Evolutionary conservation across 768 basidiomycete genomes (phyloP).

Genomic region (Candolleomyces efflorescens): DNA sequence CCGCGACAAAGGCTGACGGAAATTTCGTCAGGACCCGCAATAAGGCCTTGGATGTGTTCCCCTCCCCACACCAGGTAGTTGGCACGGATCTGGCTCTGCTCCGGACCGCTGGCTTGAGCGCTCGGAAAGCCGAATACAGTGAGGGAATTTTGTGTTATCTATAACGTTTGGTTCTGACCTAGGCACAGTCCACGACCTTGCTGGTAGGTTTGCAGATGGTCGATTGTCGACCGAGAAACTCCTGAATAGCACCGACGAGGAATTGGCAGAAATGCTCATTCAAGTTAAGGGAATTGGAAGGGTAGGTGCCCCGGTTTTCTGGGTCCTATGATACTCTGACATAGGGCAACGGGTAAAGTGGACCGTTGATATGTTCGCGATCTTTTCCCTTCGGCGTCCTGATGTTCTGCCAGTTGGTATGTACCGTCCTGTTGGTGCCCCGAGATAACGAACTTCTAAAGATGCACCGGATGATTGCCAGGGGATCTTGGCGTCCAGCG

Average conservation of each 20-base stretch:
- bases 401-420: constrained; percentile 59
- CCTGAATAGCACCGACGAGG: constrained; percentile 67
- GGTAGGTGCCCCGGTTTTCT: constrained; percentile 33
- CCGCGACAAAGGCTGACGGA: constrained; percentile 10
- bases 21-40: constrained; percentile 6
- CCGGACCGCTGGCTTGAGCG: constrained; percentile 72
- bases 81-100: constrained; percentile 54
- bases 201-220: constrained; percentile 76
- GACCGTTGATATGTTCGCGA: constrained; percentile 94
- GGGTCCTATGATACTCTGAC: constrained; percentile 1
- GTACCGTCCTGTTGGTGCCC: constrained; percentile 1
- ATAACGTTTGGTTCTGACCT: neutral
- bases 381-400: constrained; percentile 81
- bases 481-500: constrained; percentile 85
- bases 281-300: constrained; percentile 77
- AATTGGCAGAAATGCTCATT: constrained; percentile 69
- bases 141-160: constrained; percentile 15
- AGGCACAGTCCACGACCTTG: constrained; percentile 67
- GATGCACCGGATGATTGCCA: constrained; percentile 18
- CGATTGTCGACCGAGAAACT: constrained; percentile 72
- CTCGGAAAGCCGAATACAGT: constrained; percentile 91
- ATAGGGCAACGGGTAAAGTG: constrained; percentile 33
- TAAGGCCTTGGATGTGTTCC: constrained; percentile 40
- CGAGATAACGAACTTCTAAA: neutral
- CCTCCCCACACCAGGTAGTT: constrained; percentile 65